These are phyloP conservation scores for Triticum aestivum DNA, from an alignment of 176 grass and related monocot species.

Conservation along the genomic window DNA sequence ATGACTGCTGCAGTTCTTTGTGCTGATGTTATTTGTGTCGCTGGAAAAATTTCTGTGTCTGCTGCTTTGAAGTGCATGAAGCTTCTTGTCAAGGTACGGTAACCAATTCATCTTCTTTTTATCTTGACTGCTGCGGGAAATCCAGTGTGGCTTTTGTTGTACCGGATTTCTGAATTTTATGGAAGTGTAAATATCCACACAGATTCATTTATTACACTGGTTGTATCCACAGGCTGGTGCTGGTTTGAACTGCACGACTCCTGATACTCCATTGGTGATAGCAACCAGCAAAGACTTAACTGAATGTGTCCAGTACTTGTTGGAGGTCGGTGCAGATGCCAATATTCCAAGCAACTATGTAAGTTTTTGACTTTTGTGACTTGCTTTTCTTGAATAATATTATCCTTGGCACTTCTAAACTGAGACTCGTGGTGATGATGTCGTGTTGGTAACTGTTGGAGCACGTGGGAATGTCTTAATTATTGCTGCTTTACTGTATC, in stretches of 20 bases:
- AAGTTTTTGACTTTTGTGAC: background rate
- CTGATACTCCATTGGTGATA: conserved; percentile 41
- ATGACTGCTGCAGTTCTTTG: conserved; percentile 28
- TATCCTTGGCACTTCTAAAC: background rate
- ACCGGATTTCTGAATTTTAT: background rate
- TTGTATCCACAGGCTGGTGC: conserved; percentile 34
- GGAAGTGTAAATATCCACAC: background rate
- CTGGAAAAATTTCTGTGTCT: conserved; percentile 21
- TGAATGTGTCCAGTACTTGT: conserved; percentile 36
- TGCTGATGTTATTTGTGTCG: conserved; percentile 23
- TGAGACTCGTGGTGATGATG: background rate
- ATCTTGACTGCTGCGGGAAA: background rate
- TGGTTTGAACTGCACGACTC: conserved; percentile 32
- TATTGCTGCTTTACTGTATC: background rate
- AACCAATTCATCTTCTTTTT: background rate
- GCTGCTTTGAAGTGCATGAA: conserved; percentile 34
- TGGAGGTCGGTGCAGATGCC: conserved; percentile 33
- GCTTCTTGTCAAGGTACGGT: conserved; percentile 28
- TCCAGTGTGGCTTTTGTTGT: background rate
- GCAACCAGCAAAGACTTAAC: conserved; percentile 20
- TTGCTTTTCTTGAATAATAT: background rate
- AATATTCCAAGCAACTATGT: conserved; percentile 37
- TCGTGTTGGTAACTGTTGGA: background rate
- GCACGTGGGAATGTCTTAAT: background rate
- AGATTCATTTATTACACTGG: background rate